Conservation (phyloP, 257 asterid genomes). For the Solanum appendiculatum region DNA sequence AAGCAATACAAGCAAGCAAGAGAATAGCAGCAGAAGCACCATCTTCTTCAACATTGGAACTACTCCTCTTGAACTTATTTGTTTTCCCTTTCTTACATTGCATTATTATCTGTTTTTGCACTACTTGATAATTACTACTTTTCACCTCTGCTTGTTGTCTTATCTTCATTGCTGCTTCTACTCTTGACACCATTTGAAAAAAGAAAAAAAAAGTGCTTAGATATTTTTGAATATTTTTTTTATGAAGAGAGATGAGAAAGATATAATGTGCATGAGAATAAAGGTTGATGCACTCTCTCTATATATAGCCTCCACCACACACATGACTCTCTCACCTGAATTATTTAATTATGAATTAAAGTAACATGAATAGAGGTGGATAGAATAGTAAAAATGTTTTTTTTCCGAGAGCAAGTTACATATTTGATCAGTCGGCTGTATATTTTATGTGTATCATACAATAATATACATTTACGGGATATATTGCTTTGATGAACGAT, state of each 20-base stretch:
- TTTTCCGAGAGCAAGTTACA: neutral
- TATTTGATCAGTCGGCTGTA: no score
- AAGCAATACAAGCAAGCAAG: constrained; percentile 66
- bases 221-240: neutral
- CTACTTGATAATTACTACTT: neutral
- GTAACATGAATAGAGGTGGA: neutral
- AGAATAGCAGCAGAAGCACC: constrained; percentile 66
- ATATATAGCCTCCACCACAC: neutral
- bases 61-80: constrained; percentile 62
- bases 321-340: neutral
- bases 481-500: no score
- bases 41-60: constrained; percentile 55
- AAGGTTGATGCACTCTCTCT: neutral
- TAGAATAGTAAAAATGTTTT: neutral
- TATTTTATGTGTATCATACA: no score
- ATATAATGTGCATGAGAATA: neutral
- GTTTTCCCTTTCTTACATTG: constrained; percentile 52
- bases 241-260: neutral
- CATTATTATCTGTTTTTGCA: constrained; percentile 15
- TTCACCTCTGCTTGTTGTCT: constrained; percentile 9
- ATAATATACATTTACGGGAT: no score
- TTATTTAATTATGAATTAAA: neutral
- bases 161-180: constrained; percentile 26
- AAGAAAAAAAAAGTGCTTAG: neutral
- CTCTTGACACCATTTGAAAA: constrained; percentile 48